A percentile compares a stretch with the other conserved stretches of the same genome.
Evolutionary conservation across 495 filamentous ascomycete species (phyloP).

Genomic region (Chaetomium tenue): DNA sequence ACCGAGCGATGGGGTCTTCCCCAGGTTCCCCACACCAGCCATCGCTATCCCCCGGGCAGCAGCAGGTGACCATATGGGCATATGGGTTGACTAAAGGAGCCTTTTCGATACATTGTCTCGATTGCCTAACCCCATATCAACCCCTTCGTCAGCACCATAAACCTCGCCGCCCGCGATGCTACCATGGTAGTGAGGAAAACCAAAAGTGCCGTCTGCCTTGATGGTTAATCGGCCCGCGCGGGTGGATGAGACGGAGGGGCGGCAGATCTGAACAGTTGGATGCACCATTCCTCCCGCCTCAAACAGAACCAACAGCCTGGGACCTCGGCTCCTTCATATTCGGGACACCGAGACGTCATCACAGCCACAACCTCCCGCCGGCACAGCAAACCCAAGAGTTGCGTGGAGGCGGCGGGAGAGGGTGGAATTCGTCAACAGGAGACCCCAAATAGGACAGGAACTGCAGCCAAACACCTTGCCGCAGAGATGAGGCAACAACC

Average conservation of each 20-base stretch:
- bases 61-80: no score
- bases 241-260: slow-evolving; percentile 9
- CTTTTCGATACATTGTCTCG: no score
- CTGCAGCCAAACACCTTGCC: not conserved
- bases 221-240: not conserved
- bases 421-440: not conserved
- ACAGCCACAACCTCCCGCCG: not conserved
- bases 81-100: no score
- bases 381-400: not conserved
- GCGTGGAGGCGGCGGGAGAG: not conserved
- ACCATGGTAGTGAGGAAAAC: not conserved
- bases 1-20: not conserved
- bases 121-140: no score
- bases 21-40: not conserved
- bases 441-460: not conserved
- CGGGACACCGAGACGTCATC: not conserved
- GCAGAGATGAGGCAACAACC: not conserved
- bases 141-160: no score
- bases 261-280: slow-evolving; percentile 2
- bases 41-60: not conserved
- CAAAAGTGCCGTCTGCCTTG: no score
- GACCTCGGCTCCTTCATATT: not conserved
- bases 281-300: not conserved
- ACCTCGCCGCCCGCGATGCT: no score
- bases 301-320: slow-evolving; percentile 4